Base-by-base conservation (phyloP, 2,329 filamentous ascomycete genomes). In the Aciculosporium take region DNA sequence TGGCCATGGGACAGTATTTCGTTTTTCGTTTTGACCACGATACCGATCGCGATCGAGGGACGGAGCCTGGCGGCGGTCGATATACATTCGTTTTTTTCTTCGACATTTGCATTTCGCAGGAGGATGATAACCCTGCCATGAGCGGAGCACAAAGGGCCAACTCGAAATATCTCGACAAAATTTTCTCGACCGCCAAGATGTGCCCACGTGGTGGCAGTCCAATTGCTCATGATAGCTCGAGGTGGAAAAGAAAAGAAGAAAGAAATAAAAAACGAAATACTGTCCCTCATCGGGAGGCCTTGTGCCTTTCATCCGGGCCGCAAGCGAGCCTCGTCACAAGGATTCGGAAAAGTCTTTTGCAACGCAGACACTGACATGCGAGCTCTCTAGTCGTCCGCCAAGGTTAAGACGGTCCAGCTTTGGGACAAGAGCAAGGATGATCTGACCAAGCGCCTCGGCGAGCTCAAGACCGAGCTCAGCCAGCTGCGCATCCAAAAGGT, bases 401-500 rank as follows among this genome's bases (percentile, higher is more conserved):
- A 80, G 79, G 86, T 98, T 72, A 96, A 95, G 84, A 81, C 89
- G 68, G 79, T 78, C 72, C 78, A 84, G 73, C 86, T 98, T 70
- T 96, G 91, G 91, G 80, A 79, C 74, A 98, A 98, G 86, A 88
- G 78, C 82, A 96, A 96, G 82, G 86, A 94, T 64, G 93, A 98
- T 62, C 78, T 98, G 69, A 78, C 79, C 65, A 94, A 91, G 79
- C 87, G 94, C 71, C 81, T 95, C 63, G 80, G 79, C 59, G 87
- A 94, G 71, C 76, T 94, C 66, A 94, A 95, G 84, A 79, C 81
- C 53, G 93, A 98, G 76, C 81, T 98, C 57, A 84, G 86, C 64
- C 82, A 89, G 74, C 79, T 98, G 63, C 84, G 91, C 67, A 94
- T 94, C 65, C 89, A 95, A 76, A 96, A 98, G 83, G 88, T 98